Evolutionary conservation across 208 protist species (phyloP), one percentile per base, ranked within the genome.

Genomic region (Acanthamoeba culbertsoni): DNA sequence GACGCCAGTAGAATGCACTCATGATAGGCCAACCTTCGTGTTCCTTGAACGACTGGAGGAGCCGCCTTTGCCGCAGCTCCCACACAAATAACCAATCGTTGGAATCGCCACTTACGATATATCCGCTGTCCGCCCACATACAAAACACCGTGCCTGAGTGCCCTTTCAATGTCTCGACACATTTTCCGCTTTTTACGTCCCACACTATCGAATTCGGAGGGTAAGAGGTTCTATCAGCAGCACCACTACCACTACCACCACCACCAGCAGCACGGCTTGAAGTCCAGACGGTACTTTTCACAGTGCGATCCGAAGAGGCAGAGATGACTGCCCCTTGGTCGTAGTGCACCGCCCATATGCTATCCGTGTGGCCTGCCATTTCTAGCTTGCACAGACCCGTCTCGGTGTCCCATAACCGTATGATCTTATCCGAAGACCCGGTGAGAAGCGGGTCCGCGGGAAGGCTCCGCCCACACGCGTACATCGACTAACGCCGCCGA

Each of bases 331-430:
- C 73, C 28, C 73, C 73, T 33, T 84, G 73, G 0, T 48, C 26
- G 43, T 84, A 84, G 45, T 84, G 73, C 7, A 84, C 73, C 18
- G 73, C 73, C 73, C 73, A 84, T 20, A 84, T 84, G 73, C 73
- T 84, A 43, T 84, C 73, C 12, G 73, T 84, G 45, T 84, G 73
- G 0, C 73, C 73, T 4, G 73, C 20, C 73, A 84, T 84, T 20
- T 84, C 73, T 12, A 84, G 73, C 43, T 84, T 84, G 73, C 73
- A 84, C n/a, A 84, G 5, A 12, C 73, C 73, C 26, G 73, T 84
- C 43, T 84, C 73, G n/a, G 73, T 37, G 45, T 84, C 73, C 73
- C 73, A 84, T 2, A 84, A 28, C 31, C 73, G 73, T 12, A 84
- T 84, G 40, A 84, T 84, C 26, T 84, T 84, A 33, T 84, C 73